Evolutionary conservation across 306 rosid genomes (phyloP), one percentile per base, ranked within the genome.

Genomic region (Cicer arietinum): DNA sequence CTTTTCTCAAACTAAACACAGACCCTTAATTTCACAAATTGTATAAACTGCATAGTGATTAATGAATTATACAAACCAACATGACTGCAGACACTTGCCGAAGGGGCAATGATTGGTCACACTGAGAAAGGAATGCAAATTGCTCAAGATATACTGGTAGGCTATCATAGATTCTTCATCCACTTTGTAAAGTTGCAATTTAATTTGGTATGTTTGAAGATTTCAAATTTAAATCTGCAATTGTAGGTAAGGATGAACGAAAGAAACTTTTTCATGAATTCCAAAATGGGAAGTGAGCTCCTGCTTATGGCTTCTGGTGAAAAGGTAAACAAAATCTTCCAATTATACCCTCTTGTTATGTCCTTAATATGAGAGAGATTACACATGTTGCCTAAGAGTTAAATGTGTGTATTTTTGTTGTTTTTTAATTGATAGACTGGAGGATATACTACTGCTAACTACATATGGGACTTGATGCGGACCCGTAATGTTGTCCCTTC

Each of bases 41-140:
- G 30, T 64, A 7, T 63, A 64, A 60, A 80, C 42, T 69, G 67
- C 44, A 48, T 41, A 65, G 58, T 80, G 60, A 71, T 40, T 40
- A 53, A 53, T 71, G 64, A 80, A 65, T 57, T 64, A 41, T 77
- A 58, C 78, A 53, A 77, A 53, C 61, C 54, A 78, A 53, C 76
- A 74, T 80, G 77, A 50, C 60, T 85, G 80, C 87, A 94, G 99
- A 83, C 86, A 68, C 91, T 94, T 69, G 86, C 86, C 17, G 91
- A 89, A 78, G 99, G 99, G 60, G 96, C 99, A 70, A 94, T 94
- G 97, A 12, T 62, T 85, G 99, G 99, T 17, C 7, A 94, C 86
- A 90, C 97, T 63, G 88, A 91, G 45, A 85, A 80, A 77, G 99
- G 99, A 84, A 90, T 94, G 99, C 85, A 94, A 82, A 64, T 92